Evolutionary conservation across 164 flowering plant genomes (phyloP).

Genomic region (Litsea cubeba): DNA sequence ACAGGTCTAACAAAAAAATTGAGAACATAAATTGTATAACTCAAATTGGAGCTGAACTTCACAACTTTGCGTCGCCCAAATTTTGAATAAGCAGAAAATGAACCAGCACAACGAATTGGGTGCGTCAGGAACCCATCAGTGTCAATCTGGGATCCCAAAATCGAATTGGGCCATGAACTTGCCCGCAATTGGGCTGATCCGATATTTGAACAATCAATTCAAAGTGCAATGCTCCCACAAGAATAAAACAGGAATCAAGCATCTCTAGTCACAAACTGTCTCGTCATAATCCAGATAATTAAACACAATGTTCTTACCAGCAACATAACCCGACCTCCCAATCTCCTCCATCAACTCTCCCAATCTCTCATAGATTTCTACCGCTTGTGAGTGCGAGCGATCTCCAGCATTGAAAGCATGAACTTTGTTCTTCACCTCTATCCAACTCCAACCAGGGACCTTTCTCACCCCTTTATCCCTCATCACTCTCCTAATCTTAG

Average conservation of each 20-base stretch:
- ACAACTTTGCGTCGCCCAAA: background rate
- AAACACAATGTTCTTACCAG: slow-evolving; percentile 14
- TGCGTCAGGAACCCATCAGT: background rate
- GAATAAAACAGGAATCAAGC: background rate
- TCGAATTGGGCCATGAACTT: no score
- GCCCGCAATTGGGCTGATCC: background rate
- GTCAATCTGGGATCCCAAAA: background rate
- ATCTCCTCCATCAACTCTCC: slow-evolving; percentile 45
- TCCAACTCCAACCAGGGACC: slow-evolving; percentile 92
- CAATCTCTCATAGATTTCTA: slow-evolving; percentile 38
- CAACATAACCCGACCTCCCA: slow-evolving; percentile 23
- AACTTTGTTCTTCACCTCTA: slow-evolving; percentile 53
- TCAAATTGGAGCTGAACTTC: no score
- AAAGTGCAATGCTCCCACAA: background rate
- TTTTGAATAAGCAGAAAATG: no score
- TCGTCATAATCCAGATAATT: slow-evolving; percentile 16
- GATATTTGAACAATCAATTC: background rate
- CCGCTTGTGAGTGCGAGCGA: slow-evolving; percentile 42
- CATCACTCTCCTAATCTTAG: slow-evolving; percentile 62
- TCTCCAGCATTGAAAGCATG: slow-evolving; percentile 77
- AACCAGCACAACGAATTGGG: background rate
- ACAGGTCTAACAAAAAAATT: no score
- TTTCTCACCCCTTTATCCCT: slow-evolving; percentile 67
- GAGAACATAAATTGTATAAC: no score
- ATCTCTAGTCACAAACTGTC: background rate